phyloP scores from a whole-genome alignment of 2,329 filamentous ascomycete genomes.

The Fusarium falciforme region DNA sequence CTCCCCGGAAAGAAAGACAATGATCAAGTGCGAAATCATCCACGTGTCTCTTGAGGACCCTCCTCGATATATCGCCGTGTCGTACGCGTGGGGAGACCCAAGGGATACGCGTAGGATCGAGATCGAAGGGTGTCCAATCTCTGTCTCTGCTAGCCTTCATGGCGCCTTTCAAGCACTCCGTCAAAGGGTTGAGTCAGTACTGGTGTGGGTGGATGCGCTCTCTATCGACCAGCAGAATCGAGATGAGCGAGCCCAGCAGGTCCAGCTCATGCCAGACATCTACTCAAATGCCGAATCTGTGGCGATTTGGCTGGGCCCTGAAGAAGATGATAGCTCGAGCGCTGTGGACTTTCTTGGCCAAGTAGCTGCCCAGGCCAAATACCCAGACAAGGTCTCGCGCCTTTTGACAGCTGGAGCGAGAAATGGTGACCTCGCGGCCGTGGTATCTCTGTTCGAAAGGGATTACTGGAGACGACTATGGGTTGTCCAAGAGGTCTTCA shows the following conservation, averaged over 20 bases:
- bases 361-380: neutral
- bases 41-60: slow-evolving; percentile 1
- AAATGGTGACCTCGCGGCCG: slow-evolving; percentile 15
- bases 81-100: slow-evolving; percentile 25
- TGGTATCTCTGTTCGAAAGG: slow-evolving; percentile 19
- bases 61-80: slow-evolving; percentile 16
- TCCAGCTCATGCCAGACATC: slow-evolving; percentile 20
- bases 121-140: slow-evolving; percentile 1
- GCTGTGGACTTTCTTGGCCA: neutral
- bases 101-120: slow-evolving; percentile 17
- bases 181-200: neutral
- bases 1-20: neutral
- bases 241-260: slow-evolving; percentile 10
- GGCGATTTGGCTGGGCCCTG: slow-evolving; percentile 21
- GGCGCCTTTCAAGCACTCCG: slow-evolving; percentile 13
- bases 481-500: slow-evolving; percentile 25
- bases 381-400: neutral
- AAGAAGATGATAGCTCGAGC: slow-evolving; percentile 14
- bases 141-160: slow-evolving; percentile 7
- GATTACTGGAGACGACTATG: slow-evolving; percentile 27
- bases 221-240: slow-evolving; percentile 13
- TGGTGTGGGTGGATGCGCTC: slow-evolving; percentile 25
- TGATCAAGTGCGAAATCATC: slow-evolving; percentile 19
- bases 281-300: slow-evolving; percentile 18
- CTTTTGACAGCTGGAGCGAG: neutral